Evolutionary conservation across 176 grass and related monocot species (phyloP), one percentile per base, ranked within the genome.

Genomic region (Miscanthus lutarioriparius): DNA sequence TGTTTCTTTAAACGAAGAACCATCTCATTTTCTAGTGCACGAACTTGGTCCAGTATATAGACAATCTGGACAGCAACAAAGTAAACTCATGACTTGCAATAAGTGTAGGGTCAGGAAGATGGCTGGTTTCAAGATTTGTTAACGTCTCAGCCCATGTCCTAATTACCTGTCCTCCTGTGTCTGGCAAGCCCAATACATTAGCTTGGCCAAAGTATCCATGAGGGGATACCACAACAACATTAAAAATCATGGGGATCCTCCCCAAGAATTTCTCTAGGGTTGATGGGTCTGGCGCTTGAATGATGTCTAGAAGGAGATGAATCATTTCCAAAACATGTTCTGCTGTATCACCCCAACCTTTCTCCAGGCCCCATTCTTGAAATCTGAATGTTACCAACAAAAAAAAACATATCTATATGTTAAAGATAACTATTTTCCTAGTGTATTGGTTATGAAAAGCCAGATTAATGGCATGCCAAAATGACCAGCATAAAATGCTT

Each of bases 161-260:
- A 63, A 11, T 88, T 94, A 99, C 93, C 89, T 99, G 96, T 65
- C 96, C 96, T 83, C 91, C 96, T 45, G 96, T 99, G 84, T 99
- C 96, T 47, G 96, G 96, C 90, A 99, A 88, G 54, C 96, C 96
- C 54, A 99, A 87, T 33, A 96, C 96, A 90, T 99, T 99, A 68
- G 96, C 93, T 94, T 99, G 96, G 76, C 96, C 96, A 13, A 99
- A 99, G 74, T 99, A 96, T 49, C 96, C 96, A 89, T 96, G 96
- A 40, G 93, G 93, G 70, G 93, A 99, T 44, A 99, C 79, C 74
- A 99, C 90, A 28, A 96, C 96, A 78, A 99, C 96, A 76, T 94
- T 96, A 87, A 99, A 99, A 74, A 99, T 94, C 96, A 99, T 99
- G 12, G 96, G 93, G 36, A 99, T 89, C 64, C 93, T 93, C 67